phyloP scores from a whole-genome alignment of 1,284 basidiomycete species.

The Cryptococcus sp. region DNA sequence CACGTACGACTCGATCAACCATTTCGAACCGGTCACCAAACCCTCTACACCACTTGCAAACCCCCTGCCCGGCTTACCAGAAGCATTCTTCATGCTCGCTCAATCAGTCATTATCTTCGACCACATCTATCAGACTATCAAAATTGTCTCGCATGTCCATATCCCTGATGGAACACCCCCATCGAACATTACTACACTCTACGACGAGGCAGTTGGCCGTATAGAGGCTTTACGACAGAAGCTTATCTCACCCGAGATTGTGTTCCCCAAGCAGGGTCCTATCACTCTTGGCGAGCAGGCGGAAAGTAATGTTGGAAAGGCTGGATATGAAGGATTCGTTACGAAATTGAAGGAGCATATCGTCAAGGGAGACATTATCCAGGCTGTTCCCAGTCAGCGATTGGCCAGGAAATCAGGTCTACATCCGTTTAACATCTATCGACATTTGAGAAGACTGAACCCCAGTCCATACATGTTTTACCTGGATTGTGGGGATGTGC shows the following conservation, averaged over 20 bases:
- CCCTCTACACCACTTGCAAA: constrained; percentile 58
- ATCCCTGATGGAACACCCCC: constrained; percentile 55
- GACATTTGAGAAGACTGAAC: constrained; percentile 88
- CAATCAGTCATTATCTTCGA: constrained; percentile 95
- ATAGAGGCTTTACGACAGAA: constrained; percentile 68
- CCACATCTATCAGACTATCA: constrained; percentile 91
- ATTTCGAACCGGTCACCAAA: constrained; percentile 91
- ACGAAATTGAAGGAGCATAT: constrained; percentile 91
- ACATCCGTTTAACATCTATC: constrained; percentile 96
- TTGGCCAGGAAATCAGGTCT: constrained; percentile 77
- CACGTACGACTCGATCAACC: constrained; percentile 89
- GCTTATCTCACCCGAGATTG: constrained; percentile 58
- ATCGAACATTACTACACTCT: constrained; percentile 67
- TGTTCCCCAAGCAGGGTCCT: constrained; percentile 54
- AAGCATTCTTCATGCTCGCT: constrained; percentile 94
- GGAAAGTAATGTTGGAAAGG: constrained; percentile 87
- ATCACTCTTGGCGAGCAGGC: constrained; percentile 59
- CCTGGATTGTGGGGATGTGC: constrained; percentile 84
- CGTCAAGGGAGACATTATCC: constrained; percentile 94
- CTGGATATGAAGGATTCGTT: constrained; percentile 89
- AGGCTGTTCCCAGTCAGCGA: constrained; percentile 94
- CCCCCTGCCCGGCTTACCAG: constrained; percentile 80
- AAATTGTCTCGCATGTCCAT: constrained; percentile 93
- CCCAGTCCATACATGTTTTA: constrained; percentile 99
- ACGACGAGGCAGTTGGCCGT: constrained; percentile 74